Evolutionary conservation across 192 early-diverging fungal species (phyloP).

Genomic region (Coemansia sp.): DNA sequence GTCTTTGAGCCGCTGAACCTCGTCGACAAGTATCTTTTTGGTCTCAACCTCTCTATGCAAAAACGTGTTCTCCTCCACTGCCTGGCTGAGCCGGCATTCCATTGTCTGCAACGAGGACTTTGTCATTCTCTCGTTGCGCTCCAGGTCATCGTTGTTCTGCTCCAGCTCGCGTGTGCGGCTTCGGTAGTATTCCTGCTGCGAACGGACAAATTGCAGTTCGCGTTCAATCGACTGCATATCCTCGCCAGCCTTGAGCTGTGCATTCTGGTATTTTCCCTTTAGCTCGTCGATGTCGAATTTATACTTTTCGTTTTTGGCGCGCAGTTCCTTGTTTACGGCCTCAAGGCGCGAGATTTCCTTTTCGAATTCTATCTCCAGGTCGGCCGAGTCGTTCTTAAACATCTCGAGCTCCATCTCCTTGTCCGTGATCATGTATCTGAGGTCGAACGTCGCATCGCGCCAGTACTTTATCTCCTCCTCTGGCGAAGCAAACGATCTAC

Average conservation of each 20-base stretch:
- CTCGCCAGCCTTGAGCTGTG: constrained; percentile 66
- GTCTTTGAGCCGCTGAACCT: constrained; percentile 76
- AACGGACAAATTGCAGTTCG: constrained; percentile 70
- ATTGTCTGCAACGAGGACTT: constrained; percentile 67
- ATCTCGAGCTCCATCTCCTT: constrained; percentile 64
- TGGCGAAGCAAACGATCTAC: constrained; percentile 47
- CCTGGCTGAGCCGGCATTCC: constrained; percentile 69
- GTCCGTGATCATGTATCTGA: constrained; percentile 58
- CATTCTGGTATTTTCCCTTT: constrained; percentile 70
- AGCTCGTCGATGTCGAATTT: constrained; percentile 68
- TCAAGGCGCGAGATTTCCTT: constrained; percentile 71
- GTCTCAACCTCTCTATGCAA: constrained; percentile 66
- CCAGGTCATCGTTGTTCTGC: constrained; percentile 76
- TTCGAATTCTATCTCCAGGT: constrained; percentile 71
- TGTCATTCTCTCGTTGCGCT: constrained; percentile 67
- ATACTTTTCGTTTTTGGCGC: constrained; percentile 62
- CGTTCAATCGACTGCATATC: constrained; percentile 68
- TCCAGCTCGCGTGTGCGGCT: constrained; percentile 73
- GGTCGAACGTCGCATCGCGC: constrained; percentile 52
- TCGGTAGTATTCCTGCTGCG: constrained; percentile 66
- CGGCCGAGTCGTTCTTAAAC: constrained; percentile 64
- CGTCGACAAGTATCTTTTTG: constrained; percentile 67
- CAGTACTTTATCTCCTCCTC: constrained; percentile 73
- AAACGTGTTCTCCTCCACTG: constrained; percentile 66
- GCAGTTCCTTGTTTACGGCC: constrained; percentile 62